These are phyloP conservation scores for Clonostachys solani DNA, from an alignment of 2,329 filamentous ascomycete genomes.

Conservation along the genomic window DNA sequence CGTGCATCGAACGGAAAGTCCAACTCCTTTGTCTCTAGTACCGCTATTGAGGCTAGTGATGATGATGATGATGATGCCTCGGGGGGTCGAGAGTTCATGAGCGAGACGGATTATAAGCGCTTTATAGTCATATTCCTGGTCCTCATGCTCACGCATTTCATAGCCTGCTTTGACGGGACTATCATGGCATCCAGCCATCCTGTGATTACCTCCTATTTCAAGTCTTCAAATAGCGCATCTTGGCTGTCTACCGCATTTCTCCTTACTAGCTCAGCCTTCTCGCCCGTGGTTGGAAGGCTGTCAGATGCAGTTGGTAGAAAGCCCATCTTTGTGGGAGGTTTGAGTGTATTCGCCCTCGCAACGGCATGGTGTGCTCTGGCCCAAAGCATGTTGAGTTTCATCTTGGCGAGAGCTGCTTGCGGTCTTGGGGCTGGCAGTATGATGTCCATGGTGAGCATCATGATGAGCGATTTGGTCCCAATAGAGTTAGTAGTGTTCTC, in stretches of 20 bases:
- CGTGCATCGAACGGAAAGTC: too few relatives aligned
- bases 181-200: slow-evolving; percentile 80
- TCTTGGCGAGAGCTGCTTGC: slow-evolving; percentile 13
- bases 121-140: slow-evolving; percentile 25
- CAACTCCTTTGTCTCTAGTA: too few relatives aligned
- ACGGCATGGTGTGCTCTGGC: slow-evolving; percentile 37
- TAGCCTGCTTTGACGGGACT: slow-evolving; percentile 68
- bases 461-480: background rate
- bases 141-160: slow-evolving; percentile 45
- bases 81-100: slow-evolving; percentile 25
- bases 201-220: slow-evolving; percentile 76
- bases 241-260: slow-evolving; percentile 81
- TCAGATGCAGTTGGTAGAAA: slow-evolving; percentile 34
- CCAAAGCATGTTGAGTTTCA: slow-evolving; percentile 32
- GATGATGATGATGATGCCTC: background rate
- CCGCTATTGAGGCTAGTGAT: too few relatives aligned
- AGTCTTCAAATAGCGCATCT: slow-evolving; percentile 72
- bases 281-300: slow-evolving; percentile 29
- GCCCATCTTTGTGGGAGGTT: slow-evolving; percentile 29
- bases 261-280: slow-evolving; percentile 54
- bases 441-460: background rate
- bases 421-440: background rate
- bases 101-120: slow-evolving; percentile 40
- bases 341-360: slow-evolving; percentile 36
- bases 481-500: background rate